Conservation (phyloP, 208 protist species). For the Trypanosoma theileri region DNA sequence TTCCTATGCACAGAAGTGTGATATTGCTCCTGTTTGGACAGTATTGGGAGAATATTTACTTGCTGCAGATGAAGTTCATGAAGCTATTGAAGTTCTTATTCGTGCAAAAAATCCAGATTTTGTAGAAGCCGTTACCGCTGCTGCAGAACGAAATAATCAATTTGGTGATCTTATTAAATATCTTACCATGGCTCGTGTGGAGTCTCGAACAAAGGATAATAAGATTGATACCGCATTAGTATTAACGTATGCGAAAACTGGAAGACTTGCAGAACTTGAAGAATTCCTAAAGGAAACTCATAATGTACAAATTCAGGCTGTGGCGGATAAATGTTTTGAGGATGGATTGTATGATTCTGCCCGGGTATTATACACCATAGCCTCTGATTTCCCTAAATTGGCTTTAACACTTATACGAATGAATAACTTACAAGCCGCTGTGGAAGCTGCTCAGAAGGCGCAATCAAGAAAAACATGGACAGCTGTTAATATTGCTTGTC, state of each 20-base stretch:
- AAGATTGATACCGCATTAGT: conserved; percentile 99
- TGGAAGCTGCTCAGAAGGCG: conserved; percentile 99
- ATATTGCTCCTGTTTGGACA: conserved; percentile 93
- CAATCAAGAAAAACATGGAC: conserved; percentile 97
- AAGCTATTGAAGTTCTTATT: conserved; percentile 98
- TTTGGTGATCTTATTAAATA: conserved; percentile 98
- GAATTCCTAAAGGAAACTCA: conserved; percentile 98
- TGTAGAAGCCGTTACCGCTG: conserved; percentile 91
- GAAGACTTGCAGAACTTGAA: conserved; percentile 97
- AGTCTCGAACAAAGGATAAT: conserved; percentile 80
- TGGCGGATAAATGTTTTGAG: conserved; percentile 98
- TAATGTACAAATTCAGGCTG: conserved; percentile 93
- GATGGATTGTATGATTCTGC: conserved; percentile 98
- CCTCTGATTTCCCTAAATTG: conserved; percentile 96
- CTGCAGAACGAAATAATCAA: conserved; percentile 89
- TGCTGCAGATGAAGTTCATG: conserved; percentile 82
- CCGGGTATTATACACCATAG: conserved; percentile 96
- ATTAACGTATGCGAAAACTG: conserved; percentile 96
- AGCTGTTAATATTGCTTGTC: conserved; percentile 96
- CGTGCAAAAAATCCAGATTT: conserved; percentile 96
- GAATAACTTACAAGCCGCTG: conserved; percentile 92
- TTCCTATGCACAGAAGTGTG: conserved; percentile 94
- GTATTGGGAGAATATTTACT: conserved; percentile 96
- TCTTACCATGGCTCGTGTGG: conserved; percentile 97
- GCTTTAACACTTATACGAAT: conserved; percentile 97